These are phyloP conservation scores for Chaetomiaceae sp. DNA, from an alignment of 2,329 filamentous ascomycete genomes.

Conservation along the genomic window DNA sequence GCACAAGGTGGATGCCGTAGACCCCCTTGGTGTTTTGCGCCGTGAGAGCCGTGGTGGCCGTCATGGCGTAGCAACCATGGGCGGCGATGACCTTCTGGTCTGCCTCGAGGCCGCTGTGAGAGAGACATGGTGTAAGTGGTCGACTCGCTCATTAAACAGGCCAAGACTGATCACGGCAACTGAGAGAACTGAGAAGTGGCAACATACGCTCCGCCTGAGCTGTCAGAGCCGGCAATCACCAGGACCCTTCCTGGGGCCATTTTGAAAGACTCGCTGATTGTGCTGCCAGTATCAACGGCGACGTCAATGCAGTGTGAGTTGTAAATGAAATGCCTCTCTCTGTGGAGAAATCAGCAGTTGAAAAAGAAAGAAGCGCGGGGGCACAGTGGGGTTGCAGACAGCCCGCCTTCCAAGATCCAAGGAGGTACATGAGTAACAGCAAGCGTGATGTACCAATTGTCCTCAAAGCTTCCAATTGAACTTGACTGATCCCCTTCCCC, in stretches of 20 bases:
- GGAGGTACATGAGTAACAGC: neutral
- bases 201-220: conserved; percentile 76
- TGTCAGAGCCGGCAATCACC: conserved; percentile 84
- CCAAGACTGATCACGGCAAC: neutral
- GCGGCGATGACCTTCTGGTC: conserved; percentile 92
- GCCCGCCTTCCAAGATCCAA: too few species aligned
- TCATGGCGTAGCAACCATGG: conserved; percentile 94
- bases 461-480: neutral
- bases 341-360: neutral
- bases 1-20: conserved; percentile 72
- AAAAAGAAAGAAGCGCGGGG: conserved; percentile 7
- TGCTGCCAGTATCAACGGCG: neutral
- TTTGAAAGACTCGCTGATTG: neutral
- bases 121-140: conserved; percentile 7
- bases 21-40: conserved; percentile 91
- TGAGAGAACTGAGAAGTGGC: neutral
- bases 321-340: neutral
- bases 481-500: neutral
- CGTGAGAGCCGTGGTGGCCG: conserved; percentile 90
- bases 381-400: conserved; percentile 3
- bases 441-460: neutral
- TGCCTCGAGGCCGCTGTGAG: conserved; percentile 77
- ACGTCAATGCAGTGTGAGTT: neutral
- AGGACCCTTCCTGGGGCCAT: conserved; percentile 51
- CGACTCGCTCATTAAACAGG: neutral